phyloP scores from a whole-genome alignment of 2,329 filamentous ascomycete species.

The Bipolaris oryzae region DNA sequence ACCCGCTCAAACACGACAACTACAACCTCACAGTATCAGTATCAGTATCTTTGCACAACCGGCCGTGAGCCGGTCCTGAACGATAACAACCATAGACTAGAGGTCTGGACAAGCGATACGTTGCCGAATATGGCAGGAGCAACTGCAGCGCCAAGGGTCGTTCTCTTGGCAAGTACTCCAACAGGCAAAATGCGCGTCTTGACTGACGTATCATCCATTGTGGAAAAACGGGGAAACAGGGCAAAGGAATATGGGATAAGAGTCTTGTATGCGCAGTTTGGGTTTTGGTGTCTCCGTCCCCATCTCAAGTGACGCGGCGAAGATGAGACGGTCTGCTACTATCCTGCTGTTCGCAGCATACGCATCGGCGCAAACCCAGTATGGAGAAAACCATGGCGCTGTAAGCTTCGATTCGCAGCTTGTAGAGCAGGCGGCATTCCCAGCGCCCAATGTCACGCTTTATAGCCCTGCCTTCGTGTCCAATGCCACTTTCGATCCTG shows the following conservation, averaged over 20 bases:
- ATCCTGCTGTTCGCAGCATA: slow-evolving; percentile 20
- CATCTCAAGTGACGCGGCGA: background rate
- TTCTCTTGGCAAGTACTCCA: slow-evolving; percentile 28
- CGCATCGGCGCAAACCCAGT: slow-evolving; percentile 31
- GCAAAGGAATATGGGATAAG: background rate
- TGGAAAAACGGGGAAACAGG: slow-evolving; percentile 6
- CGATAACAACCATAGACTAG: slow-evolving; percentile 7
- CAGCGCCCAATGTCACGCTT: slow-evolving; percentile 38
- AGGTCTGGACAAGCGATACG: background rate
- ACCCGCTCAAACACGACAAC: background rate
- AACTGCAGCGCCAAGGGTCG: slow-evolving; percentile 18
- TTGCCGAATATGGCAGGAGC: slow-evolving; percentile 23
- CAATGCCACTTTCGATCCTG: slow-evolving; percentile 35
- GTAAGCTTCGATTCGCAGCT: slow-evolving; percentile 38
- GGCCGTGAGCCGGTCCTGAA: background rate
- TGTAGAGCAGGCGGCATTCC: slow-evolving; percentile 44
- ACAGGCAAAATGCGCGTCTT: slow-evolving; percentile 21
- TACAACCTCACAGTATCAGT: background rate
- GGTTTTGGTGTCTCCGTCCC: background rate
- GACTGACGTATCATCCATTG: slow-evolving; percentile 28
- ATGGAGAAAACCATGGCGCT: slow-evolving; percentile 42
- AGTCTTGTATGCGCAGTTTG: background rate
- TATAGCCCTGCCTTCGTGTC: slow-evolving; percentile 41
- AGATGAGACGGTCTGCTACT: background rate
- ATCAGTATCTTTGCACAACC: background rate